phyloP scores from a whole-genome alignment of 257 asterid genomes.

The Rubia yunnanensis region DNA sequence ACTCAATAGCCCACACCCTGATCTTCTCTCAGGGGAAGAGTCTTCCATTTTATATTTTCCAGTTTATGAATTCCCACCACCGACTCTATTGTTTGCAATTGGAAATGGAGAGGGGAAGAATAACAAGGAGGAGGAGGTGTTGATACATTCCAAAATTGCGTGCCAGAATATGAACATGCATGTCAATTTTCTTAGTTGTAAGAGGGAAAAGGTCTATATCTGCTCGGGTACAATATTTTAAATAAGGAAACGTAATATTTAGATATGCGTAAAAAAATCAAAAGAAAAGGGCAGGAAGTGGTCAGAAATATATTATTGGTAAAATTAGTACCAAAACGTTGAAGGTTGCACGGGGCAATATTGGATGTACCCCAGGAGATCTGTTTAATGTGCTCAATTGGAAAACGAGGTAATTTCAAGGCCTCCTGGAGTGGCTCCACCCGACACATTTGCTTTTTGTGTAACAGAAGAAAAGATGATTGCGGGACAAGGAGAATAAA shows the following conservation, averaged over 20 bases:
- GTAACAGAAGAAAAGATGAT: constrained; percentile 9
- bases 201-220: neutral
- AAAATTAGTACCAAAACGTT: neutral
- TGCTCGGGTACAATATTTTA: neutral
- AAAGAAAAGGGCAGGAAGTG: neutral
- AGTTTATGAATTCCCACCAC: neutral
- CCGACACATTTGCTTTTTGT: constrained; percentile 7
- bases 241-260: constrained; percentile 1
- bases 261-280: neutral
- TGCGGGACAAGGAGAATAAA: constrained; percentile 8
- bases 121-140: neutral
- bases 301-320: neutral
- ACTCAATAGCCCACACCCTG: constrained; percentile 67
- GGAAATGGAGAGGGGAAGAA: constrained; percentile 1
- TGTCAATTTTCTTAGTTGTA: constrained; percentile 15
- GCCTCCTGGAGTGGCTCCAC: constrained; percentile 25
- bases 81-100: neutral
- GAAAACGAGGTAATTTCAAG: neutral
- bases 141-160: neutral
- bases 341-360: constrained; percentile 11
- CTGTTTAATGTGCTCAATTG: constrained; percentile 9
- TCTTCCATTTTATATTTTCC: constrained; percentile 44
- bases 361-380: constrained; percentile 23
- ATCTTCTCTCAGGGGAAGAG: constrained; percentile 45
- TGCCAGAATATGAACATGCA: constrained; percentile 13